Base-by-base conservation (phyloP, 192 early-diverging fungal genomes). In the Thoreauomyces humboldtii region DNA sequence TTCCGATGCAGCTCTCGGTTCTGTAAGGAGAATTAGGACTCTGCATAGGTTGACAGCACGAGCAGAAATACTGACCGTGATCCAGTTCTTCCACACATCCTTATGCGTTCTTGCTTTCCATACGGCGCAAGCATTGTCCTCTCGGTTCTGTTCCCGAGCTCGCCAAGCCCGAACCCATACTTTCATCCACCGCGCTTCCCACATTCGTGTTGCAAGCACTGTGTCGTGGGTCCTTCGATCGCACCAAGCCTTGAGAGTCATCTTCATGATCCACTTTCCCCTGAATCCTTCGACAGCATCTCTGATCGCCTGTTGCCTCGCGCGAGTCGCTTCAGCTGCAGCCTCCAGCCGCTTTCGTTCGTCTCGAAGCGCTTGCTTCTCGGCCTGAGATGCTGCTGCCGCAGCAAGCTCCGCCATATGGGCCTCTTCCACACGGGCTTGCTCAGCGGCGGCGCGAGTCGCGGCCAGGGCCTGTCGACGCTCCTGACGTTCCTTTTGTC, bases 401-500 rank as follows among this genome's bases (percentile, higher is more conserved):
- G 38, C 55, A 35, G 29, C 19, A 4, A 15, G 25, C 5, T 15
- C 19, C 25, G 17, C 19, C 19, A 29, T 24, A 7, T 15, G 19
- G 25, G 25, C 25, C 17, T 15, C 25, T 28, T 52, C 50, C 24
- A 25, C 29, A 29, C 50, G 50, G 19, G 55, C 35, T 19, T 34
- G n/a, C 34, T 14, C 35, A 37, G 34, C 55, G 29, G 55, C 55
- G 34, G 33, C 32, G 12, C 12, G 34, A 17, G 11, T n/a, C 34
- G 29, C 32, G 33, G 29, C 32, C 19, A 6, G 19, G 34, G 15
- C 34, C 25, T 34, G 14, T 41, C 62, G 62, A 54, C 62, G 62
- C 17, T 52, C 50, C 35, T 46, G 31, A 19, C 62, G 47, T 38
- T 53, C 62, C 41, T 48, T 27, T 28, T 64, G 45, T 35, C 62